Conservation (phyloP, 495 filamentous ascomycete species). For the Tuber microsphaerosporum region DNA sequence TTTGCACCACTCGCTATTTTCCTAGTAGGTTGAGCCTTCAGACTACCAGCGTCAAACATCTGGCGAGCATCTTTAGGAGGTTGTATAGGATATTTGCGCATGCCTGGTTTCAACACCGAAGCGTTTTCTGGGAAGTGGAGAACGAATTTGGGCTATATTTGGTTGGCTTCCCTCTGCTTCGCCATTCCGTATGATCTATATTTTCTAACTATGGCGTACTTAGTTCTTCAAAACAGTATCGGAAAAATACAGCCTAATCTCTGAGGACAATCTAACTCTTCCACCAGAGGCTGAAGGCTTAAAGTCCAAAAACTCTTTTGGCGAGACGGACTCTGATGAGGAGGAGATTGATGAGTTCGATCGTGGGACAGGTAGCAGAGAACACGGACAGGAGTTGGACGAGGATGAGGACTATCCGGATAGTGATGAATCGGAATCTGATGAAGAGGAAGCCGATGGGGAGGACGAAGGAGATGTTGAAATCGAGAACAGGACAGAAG, state of each 20-base stretch:
- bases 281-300: slow-evolving; percentile 85
- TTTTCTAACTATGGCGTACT: neutral
- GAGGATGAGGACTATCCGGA: slow-evolving; percentile 36
- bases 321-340: slow-evolving; percentile 32
- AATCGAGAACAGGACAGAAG: slow-evolving; percentile 18
- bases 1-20: slow-evolving; percentile 85
- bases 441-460: slow-evolving; percentile 38
- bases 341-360: slow-evolving; percentile 37
- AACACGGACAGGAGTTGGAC: slow-evolving; percentile 27
- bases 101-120: slow-evolving; percentile 94
- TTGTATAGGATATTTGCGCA: slow-evolving; percentile 96
- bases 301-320: slow-evolving; percentile 41
- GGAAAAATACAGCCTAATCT: slow-evolving; percentile 79
- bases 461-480: slow-evolving; percentile 32
- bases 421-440: slow-evolving; percentile 37
- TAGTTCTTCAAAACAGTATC: slow-evolving; percentile 91
- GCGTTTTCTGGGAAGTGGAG: slow-evolving; percentile 96
- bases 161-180: slow-evolving; percentile 14
- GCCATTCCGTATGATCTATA: neutral
- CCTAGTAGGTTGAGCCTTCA: slow-evolving; percentile 75
- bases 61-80: slow-evolving; percentile 88
- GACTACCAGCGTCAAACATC: slow-evolving; percentile 61
- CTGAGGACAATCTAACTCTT: slow-evolving; percentile 89
- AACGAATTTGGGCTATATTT: slow-evolving; percentile 77
- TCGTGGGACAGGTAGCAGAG: slow-evolving; percentile 27